A percentile compares a stretch with the other conserved stretches of the same genome.
Conservation (phyloP, 768 basidiomycete species). For the Pisolithus orientalis region DNA sequence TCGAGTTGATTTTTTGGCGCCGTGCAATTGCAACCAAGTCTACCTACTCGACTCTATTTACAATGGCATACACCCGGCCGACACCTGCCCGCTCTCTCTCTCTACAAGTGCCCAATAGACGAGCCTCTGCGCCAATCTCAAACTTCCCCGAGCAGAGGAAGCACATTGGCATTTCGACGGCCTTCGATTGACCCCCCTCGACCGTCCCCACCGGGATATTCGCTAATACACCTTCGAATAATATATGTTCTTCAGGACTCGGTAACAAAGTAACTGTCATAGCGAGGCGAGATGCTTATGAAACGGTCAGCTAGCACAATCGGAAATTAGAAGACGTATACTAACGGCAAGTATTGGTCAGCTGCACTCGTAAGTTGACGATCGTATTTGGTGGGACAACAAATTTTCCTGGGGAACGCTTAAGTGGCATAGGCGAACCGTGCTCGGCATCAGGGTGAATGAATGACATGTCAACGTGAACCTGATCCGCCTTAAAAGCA, state of each 20-base stretch:
- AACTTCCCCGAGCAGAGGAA: slow-evolving; percentile 72
- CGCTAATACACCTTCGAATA: slow-evolving; percentile 61
- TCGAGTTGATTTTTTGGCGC: not conserved
- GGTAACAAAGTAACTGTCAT: slow-evolving; percentile 49
- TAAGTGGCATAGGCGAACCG: slow-evolving; percentile 7
- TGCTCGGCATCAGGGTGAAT: slow-evolving; percentile 22
- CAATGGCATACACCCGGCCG: slow-evolving; percentile 11
- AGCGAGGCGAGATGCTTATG: slow-evolving; percentile 43
- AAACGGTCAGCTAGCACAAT: slow-evolving; percentile 7
- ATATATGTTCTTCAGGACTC: slow-evolving; percentile 57
- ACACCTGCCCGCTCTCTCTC: slow-evolving; percentile 15
- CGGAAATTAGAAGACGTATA: slow-evolving; percentile 4
- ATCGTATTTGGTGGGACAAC: slow-evolving; percentile 55
- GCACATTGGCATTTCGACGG: slow-evolving; percentile 54
- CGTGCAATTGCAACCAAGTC: not conserved
- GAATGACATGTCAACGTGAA: slow-evolving; percentile 53
- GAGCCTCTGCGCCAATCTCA: slow-evolving; percentile 35
- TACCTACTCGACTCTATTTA: slow-evolving; percentile 4
- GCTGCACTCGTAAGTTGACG: slow-evolving; percentile 47
- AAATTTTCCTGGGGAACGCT: slow-evolving; percentile 33
- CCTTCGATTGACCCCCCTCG: slow-evolving; percentile 43
- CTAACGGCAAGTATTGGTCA: slow-evolving; percentile 69
- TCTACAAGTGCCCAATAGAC: slow-evolving; percentile 15
- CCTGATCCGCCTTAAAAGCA: slow-evolving; percentile 61
- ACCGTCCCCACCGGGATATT: slow-evolving; percentile 64